These are phyloP conservation scores for Termitomyces sp. DNA, from an alignment of 768 basidiomycete genomes.

Conservation along the genomic window DNA sequence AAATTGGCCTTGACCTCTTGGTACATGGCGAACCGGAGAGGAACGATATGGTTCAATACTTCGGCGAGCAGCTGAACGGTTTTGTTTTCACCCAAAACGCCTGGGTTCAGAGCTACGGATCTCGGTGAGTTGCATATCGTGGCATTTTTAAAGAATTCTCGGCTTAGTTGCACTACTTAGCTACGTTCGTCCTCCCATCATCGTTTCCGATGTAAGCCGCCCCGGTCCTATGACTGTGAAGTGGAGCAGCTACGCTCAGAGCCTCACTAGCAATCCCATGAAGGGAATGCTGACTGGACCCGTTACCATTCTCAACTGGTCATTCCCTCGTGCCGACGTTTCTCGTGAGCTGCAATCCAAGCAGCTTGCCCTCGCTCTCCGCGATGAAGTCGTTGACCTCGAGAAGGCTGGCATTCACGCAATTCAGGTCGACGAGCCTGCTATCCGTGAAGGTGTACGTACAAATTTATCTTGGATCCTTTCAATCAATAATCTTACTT, in stretches of 20 bases:
- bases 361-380: constrained; percentile 95
- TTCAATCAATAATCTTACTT: constrained; percentile 7
- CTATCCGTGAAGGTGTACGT: constrained; percentile 95
- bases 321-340: constrained; percentile 99
- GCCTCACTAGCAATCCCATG: constrained; percentile 88
- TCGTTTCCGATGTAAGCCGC: constrained; percentile 97
- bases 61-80: constrained; percentile 90
- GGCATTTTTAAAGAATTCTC: neutral
- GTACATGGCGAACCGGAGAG: constrained; percentile 99
- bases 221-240: constrained; percentile 89
- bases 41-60: constrained; percentile 99
- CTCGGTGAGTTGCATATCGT: constrained; percentile 52
- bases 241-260: constrained; percentile 97
- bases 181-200: constrained; percentile 97
- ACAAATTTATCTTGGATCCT: neutral
- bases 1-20: constrained; percentile 90
- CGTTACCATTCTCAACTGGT: constrained; percentile 99
- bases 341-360: constrained; percentile 95
- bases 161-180: constrained; percentile 26
- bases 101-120: constrained; percentile 99
- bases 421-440: constrained; percentile 99
- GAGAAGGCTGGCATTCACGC: constrained; percentile 95
- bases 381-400: constrained; percentile 96
- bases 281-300: constrained; percentile 99
- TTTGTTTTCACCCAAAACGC: constrained; percentile 98